phyloP scores from a whole-genome alignment of 805 yeast species.

The Kodamaea leandrae region DNA sequence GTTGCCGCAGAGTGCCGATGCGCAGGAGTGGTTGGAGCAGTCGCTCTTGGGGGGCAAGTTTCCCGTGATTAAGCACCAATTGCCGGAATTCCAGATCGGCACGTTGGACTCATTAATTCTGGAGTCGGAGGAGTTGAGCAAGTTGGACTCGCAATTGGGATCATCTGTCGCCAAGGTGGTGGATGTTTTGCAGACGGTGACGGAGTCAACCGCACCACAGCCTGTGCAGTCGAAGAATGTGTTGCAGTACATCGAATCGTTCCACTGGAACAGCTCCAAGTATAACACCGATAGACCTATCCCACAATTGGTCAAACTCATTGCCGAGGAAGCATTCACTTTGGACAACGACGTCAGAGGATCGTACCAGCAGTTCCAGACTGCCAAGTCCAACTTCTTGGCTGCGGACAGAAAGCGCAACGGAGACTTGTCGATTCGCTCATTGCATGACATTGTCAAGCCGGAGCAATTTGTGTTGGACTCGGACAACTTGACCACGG shows the following conservation, averaged over 20 bases:
- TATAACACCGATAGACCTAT: constrained; percentile 83
- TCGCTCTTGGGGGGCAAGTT: constrained; percentile 52
- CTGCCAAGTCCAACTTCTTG: constrained; percentile 76
- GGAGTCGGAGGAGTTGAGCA: constrained; percentile 84
- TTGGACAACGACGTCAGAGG: constrained; percentile 82
- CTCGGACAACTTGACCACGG: constrained; percentile 82
- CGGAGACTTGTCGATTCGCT: constrained; percentile 89
- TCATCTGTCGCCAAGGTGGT: constrained; percentile 68
- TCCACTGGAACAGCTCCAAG: constrained; percentile 86
- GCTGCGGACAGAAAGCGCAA: constrained; percentile 91
- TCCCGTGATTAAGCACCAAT: constrained; percentile 52
- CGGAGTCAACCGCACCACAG: constrained; percentile 25
- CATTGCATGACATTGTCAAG: constrained; percentile 83
- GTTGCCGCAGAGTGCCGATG: constrained; percentile 51
- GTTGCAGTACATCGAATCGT: constrained; percentile 65
- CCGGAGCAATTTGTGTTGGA: constrained; percentile 79
- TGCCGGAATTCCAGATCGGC: constrained; percentile 91
- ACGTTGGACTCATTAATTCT: constrained; percentile 89
- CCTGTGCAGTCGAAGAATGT: constrained; percentile 46
- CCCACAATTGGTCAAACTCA: constrained; percentile 64
- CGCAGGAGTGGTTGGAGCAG: constrained; percentile 54
- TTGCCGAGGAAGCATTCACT: constrained; percentile 74
- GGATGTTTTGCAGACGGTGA: constrained; percentile 59
- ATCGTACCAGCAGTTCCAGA: constrained; percentile 71
- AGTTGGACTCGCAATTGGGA: constrained; percentile 76